Conservation (phyloP, 176 grass and related monocot genomes). For the Puya raimondii region DNA sequence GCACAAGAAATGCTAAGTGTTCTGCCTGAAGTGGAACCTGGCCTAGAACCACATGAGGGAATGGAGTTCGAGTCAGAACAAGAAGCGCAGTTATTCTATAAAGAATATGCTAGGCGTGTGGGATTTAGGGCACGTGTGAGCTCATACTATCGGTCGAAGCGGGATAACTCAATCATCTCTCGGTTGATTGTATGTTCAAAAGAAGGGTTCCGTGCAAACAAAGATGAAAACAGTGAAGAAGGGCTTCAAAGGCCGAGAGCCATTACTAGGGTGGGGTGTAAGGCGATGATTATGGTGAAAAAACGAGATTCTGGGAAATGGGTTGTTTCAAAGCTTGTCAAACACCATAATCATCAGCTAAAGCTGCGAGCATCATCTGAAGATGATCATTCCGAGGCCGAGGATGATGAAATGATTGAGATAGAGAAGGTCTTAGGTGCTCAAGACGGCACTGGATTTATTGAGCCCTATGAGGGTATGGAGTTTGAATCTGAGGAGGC, state of each 20-base stretch:
- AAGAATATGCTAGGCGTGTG: slow-evolving; percentile 50
- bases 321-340: slow-evolving; percentile 61
- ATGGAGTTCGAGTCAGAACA: slow-evolving; percentile 71
- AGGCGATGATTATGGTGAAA: slow-evolving; percentile 78
- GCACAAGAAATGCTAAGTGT: slow-evolving; percentile 2
- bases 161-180: slow-evolving; percentile 59
- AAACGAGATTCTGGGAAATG: slow-evolving; percentile 46
- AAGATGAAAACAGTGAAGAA: slow-evolving; percentile 33
- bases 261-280: slow-evolving; percentile 65
- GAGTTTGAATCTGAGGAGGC: slow-evolving; percentile 25
- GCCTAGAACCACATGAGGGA: slow-evolving; percentile 49
- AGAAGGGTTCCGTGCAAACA: slow-evolving; percentile 65
- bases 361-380: slow-evolving; percentile 12
- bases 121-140: slow-evolving; percentile 67
- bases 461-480: slow-evolving; percentile 24
- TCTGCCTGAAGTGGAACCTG: slow-evolving; percentile 18
- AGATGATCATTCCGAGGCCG: slow-evolving; percentile 10
- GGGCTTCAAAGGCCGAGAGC: slow-evolving; percentile 43
- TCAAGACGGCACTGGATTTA: background rate
- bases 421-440: background rate
- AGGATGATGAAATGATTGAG: slow-evolving; percentile 13
- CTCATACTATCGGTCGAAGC: slow-evolving; percentile 56
- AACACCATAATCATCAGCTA: slow-evolving; percentile 49
- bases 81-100: slow-evolving; percentile 64
- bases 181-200: slow-evolving; percentile 71